Evolutionary conservation across 2,329 filamentous ascomycete species (phyloP).

Genomic region (Colletotrichum tropicicola): DNA sequence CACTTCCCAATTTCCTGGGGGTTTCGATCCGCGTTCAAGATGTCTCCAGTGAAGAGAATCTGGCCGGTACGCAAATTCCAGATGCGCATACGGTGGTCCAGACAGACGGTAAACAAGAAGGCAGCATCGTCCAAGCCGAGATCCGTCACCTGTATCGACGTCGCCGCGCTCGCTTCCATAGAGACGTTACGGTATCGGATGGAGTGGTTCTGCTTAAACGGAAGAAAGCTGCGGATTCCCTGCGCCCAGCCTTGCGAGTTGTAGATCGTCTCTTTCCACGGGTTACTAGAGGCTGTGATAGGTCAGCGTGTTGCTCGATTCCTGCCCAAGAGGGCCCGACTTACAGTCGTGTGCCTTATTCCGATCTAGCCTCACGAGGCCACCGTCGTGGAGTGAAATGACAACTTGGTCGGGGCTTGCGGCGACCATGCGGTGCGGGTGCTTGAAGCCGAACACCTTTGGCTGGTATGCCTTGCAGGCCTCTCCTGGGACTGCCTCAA

Average conservation of each 20-base stretch:
- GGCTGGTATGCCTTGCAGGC: slow-evolving; percentile 80
- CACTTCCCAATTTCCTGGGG: slow-evolving; percentile 77
- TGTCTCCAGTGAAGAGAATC: slow-evolving; percentile 79
- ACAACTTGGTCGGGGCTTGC: slow-evolving; percentile 78
- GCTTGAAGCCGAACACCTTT: slow-evolving; percentile 78
- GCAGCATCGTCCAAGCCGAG: slow-evolving; percentile 58
- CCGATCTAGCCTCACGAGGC: slow-evolving; percentile 75
- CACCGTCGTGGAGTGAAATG: slow-evolving; percentile 82
- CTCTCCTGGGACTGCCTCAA: slow-evolving; percentile 78
- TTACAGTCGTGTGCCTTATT: slow-evolving; percentile 57
- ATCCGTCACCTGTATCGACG: slow-evolving; percentile 65
- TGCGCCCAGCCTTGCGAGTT: slow-evolving; percentile 78
- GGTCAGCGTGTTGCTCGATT: slow-evolving; percentile 29
- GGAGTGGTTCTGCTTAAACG: slow-evolving; percentile 71
- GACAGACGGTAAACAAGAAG: slow-evolving; percentile 80
- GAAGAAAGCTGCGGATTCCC: slow-evolving; percentile 71
- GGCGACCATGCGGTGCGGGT: slow-evolving; percentile 83
- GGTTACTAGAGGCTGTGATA: slow-evolving; percentile 38
- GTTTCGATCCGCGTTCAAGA: slow-evolving; percentile 74
- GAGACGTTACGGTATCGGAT: slow-evolving; percentile 70
- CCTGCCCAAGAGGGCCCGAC: slow-evolving; percentile 32
- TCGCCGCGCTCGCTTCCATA: slow-evolving; percentile 74
- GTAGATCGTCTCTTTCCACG: slow-evolving; percentile 78
- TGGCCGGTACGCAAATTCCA: slow-evolving; percentile 90
- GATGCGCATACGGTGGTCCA: slow-evolving; percentile 88